A percentile compares a stretch with the other conserved stretches of the same genome.
phyloP scores from a whole-genome alignment of 768 basidiomycete genomes.

The Lactarius akahatsu region DNA sequence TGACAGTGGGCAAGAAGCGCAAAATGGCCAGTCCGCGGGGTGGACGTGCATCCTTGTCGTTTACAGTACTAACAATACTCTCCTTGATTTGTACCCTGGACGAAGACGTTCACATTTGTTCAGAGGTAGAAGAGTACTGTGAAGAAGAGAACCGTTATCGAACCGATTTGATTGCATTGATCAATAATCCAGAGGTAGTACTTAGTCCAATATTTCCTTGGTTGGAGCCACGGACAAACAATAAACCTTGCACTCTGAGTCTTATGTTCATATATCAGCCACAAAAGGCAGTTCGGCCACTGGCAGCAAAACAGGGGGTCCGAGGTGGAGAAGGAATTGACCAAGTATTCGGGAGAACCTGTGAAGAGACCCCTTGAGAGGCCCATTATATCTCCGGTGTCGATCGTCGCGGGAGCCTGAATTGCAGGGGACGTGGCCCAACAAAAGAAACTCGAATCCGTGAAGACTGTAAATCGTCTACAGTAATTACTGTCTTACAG shows the following conservation, averaged over 20 bases:
- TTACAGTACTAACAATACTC: conserved; percentile 9
- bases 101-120: neutral
- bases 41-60: conserved; percentile 12
- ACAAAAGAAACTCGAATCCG: neutral
- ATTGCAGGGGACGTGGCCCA: neutral
- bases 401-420: neutral
- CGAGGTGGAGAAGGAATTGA: too few relatives aligned
- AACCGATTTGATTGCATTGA: neutral
- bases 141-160: neutral
- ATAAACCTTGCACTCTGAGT: neutral
- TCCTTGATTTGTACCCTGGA: neutral
- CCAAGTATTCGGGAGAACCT: neutral
- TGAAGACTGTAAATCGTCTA: too few relatives aligned
- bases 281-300: too few relatives aligned
- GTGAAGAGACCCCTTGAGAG: too few relatives aligned
- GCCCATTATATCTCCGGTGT: neutral
- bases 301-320: neutral
- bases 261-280: too few relatives aligned
- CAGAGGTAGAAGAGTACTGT: neutral
- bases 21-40: conserved; percentile 58
- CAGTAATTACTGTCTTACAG: too few relatives aligned
- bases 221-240: neutral
- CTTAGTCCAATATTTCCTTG: neutral
- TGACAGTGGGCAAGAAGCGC: conserved; percentile 66
- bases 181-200: neutral